A percentile compares a stretch with the other conserved stretches of the same genome.
Evolutionary conservation across 2,329 filamentous ascomycete species (phyloP).

Genomic region (Colletotrichum viniferum): DNA sequence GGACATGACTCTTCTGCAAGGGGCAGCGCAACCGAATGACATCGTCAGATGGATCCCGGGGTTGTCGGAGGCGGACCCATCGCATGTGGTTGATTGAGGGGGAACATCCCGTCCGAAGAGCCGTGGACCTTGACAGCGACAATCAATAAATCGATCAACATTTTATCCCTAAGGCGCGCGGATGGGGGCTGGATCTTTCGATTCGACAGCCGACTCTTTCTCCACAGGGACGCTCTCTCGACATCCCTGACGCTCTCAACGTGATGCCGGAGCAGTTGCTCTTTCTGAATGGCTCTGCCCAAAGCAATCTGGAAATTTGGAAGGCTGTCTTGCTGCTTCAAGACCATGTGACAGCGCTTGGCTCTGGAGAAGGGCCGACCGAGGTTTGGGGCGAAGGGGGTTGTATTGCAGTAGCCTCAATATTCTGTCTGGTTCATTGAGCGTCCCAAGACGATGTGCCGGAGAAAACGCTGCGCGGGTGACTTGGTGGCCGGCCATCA

Average conservation of each 20-base stretch:
- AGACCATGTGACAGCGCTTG: conserved; percentile 14
- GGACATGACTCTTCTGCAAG: conserved; percentile 15
- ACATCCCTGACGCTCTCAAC: not conserved
- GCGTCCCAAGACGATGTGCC: not conserved
- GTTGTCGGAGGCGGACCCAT: not conserved
- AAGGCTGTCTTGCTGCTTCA: not conserved
- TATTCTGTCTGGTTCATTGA: not conserved
- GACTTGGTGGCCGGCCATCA: not conserved
- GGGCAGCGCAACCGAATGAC: not conserved
- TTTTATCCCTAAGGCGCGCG: not conserved
- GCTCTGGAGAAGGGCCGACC: conserved; percentile 14
- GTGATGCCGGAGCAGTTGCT: not conserved
- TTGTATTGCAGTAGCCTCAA: conserved; percentile 13
- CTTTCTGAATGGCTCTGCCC: not conserved
- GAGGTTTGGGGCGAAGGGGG: not conserved
- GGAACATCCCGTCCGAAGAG: not conserved
- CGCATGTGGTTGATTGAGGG: not conserved
- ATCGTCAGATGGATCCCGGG: not conserved
- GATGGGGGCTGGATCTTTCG: not conserved
- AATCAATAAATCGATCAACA: not conserved
- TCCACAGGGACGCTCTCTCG: not conserved
- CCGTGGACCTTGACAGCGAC: not conserved
- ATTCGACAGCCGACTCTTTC: not conserved
- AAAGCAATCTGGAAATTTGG: not conserved
- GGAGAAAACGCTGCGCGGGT: not conserved